Base-by-base conservation (phyloP, 768 basidiomycete species). In the Infundibulicybe gibba region DNA sequence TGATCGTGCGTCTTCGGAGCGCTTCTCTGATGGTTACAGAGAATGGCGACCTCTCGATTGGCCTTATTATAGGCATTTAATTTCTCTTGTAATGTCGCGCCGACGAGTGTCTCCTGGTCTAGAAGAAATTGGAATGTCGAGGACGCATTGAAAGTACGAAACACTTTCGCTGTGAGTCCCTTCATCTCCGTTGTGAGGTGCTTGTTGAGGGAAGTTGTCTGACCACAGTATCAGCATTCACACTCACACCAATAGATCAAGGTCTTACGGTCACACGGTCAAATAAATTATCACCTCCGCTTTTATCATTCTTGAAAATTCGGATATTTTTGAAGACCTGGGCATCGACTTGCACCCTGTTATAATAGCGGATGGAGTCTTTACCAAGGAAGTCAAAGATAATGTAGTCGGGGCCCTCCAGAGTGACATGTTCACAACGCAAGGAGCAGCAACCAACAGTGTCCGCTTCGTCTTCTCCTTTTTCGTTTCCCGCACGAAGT, bases 81-180 rank as follows among this genome's bases (percentile, higher is more conserved):
- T 70, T 97, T 97, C 72, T 99, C 95, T 57, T 94, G 90, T n/a
- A 91, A 72, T 2, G 88, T 85, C 1, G 80, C 85, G 54, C 82
- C 71, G 54, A 75, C 71, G 37, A 77, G 61, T 6, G 66, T 60
- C 44, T 80, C 79, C 51, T 83, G 76, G 55, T 94, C 90, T 50
- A 98, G 72, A 52, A 95, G 83, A 39, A 88, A 75, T 62, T 98
- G 93, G 74, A 98, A 97, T 2, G 95, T 97, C 61, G 82, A 84
- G 19, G 97, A 98, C 17, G 97, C 97, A 60, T 99, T 99, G 72
- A 90, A 99, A 43, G 97, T 99, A 92, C 97, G 95, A 77, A 99
- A 99, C 20, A 99, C 97, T 65, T 99, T 99, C 48, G 97, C 97
- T 0, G 97, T 95, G 20, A 99, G 77, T 14, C 97, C 97, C 51